Percentiles rank a stretch among this genome's conserved stretches.
These are phyloP conservation scores for Lineolata rhizophorae DNA, from an alignment of 495 filamentous ascomycete genomes.

Conservation along the genomic window DNA sequence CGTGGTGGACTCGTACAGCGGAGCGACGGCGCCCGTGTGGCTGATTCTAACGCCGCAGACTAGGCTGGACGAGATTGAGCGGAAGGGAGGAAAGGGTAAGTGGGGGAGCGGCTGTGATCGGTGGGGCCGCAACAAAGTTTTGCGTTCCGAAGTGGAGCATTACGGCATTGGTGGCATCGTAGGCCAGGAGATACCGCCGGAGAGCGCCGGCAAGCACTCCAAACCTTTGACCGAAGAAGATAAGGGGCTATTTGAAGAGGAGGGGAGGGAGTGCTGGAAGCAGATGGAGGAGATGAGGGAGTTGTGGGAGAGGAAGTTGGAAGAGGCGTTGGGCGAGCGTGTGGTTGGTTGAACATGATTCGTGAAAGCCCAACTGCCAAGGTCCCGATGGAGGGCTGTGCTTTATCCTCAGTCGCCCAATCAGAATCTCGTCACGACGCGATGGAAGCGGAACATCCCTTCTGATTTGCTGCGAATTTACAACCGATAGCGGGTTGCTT, in stretches of 20 bases:
- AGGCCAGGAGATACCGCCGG: constrained; percentile 24
- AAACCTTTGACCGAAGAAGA: constrained; percentile 38
- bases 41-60: constrained; percentile 47
- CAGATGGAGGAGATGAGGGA: constrained; percentile 65
- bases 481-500: too few species aligned
- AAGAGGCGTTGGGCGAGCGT: too few species aligned
- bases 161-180: constrained; percentile 64
- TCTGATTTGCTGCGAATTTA: too few species aligned
- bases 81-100: constrained; percentile 40
- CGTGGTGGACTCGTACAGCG: constrained; percentile 47
- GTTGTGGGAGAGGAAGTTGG: constrained; percentile 50
- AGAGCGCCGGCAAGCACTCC: constrained; percentile 28
- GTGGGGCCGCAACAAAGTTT: constrained; percentile 33
- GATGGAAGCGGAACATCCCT: too few species aligned
- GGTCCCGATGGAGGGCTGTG: too few species aligned
- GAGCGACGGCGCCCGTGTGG: constrained; percentile 55
- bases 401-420: too few species aligned
- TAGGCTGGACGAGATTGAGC: constrained; percentile 39
- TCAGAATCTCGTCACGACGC: too few species aligned
- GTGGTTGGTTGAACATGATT: too few species aligned
- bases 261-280: constrained; percentile 53
- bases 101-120: constrained; percentile 57
- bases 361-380: too few species aligned
- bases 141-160: constrained; percentile 57
- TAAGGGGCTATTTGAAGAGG: constrained; percentile 47